Conservation (phyloP, 805 yeast genomes). For the Candida incommunis region DNA sequence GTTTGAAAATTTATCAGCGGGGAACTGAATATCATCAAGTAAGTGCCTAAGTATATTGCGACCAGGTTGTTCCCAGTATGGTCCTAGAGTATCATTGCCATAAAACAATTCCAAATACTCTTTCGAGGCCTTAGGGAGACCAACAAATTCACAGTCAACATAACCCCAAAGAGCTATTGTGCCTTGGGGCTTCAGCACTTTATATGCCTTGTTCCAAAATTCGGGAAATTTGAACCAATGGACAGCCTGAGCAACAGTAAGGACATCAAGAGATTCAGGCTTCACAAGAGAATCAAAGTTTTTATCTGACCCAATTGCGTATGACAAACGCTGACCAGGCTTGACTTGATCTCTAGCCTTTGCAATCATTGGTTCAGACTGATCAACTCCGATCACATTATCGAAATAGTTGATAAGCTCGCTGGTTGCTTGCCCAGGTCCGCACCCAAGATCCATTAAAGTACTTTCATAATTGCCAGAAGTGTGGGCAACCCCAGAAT, state of each 20-base stretch:
- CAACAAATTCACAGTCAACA: slow-evolving; percentile 49
- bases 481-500: slow-evolving; percentile 4
- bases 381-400: slow-evolving; percentile 49
- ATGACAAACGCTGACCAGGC: slow-evolving; percentile 6
- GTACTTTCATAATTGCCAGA: no score
- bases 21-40: slow-evolving; percentile 30
- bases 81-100: slow-evolving; percentile 30
- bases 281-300: slow-evolving; percentile 11
- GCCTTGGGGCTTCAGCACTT: slow-evolving; percentile 44
- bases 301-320: slow-evolving; percentile 10
- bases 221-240: slow-evolving; percentile 63
- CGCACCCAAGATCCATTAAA: slow-evolving; percentile 65
- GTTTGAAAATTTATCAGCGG: slow-evolving; percentile 29
- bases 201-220: slow-evolving; percentile 36
- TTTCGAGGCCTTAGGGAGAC: slow-evolving; percentile 39
- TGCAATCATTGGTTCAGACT: slow-evolving; percentile 41
- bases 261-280: slow-evolving; percentile 37
- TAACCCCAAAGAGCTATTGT: slow-evolving; percentile 72
- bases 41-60: slow-evolving; percentile 35
- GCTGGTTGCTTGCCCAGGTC: slow-evolving; percentile 61
- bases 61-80: slow-evolving; percentile 84
- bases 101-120: slow-evolving; percentile 39
- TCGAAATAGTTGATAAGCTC: slow-evolving; percentile 33
- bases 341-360: slow-evolving; percentile 21
- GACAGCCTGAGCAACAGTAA: slow-evolving; percentile 73